These are phyloP conservation scores for Fusarium vanettenii DNA, from an alignment of 2,329 filamentous ascomycete species.

Conservation along the genomic window DNA sequence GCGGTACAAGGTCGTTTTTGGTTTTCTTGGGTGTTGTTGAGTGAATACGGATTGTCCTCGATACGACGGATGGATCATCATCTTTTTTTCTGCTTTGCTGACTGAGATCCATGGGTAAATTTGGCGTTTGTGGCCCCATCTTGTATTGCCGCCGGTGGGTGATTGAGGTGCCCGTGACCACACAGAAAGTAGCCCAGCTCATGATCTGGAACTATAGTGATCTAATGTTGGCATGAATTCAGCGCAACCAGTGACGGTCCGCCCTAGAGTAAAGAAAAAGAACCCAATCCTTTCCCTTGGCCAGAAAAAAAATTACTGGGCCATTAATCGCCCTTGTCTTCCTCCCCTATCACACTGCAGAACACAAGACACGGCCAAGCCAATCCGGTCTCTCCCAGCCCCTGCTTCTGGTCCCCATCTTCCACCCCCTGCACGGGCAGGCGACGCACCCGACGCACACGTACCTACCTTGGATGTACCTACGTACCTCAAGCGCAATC, in stretches of 20 bases:
- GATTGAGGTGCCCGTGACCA: not conserved
- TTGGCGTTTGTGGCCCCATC: not conserved
- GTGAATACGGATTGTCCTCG: constrained; percentile 12
- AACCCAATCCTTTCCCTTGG: not conserved
- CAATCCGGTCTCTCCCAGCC: constrained; percentile 28
- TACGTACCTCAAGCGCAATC: constrained; percentile 6
- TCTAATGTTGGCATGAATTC: not conserved
- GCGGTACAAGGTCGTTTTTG: constrained; percentile 20
- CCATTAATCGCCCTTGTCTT: not conserved
- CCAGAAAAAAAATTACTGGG: not conserved
- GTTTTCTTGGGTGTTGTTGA: not conserved
- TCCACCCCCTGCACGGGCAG: constrained; percentile 20
- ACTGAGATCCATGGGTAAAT: not conserved
- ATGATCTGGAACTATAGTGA: not conserved
- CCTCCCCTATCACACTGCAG: constrained; percentile 34
- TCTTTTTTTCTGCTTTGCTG: not conserved
- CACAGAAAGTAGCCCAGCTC: not conserved
- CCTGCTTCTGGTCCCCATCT: constrained; percentile 25
- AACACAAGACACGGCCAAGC: constrained; percentile 34
- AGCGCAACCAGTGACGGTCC: not conserved
- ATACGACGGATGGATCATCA: constrained; percentile 4
- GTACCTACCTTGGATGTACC: not conserved
- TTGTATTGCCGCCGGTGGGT: not conserved
- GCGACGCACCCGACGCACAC: not conserved
- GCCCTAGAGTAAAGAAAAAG: not conserved